Evolutionary conservation across 352 stramenopile genomes (phyloP), one percentile per base, ranked within the genome.

Genomic region (Phytophthora litchii): DNA sequence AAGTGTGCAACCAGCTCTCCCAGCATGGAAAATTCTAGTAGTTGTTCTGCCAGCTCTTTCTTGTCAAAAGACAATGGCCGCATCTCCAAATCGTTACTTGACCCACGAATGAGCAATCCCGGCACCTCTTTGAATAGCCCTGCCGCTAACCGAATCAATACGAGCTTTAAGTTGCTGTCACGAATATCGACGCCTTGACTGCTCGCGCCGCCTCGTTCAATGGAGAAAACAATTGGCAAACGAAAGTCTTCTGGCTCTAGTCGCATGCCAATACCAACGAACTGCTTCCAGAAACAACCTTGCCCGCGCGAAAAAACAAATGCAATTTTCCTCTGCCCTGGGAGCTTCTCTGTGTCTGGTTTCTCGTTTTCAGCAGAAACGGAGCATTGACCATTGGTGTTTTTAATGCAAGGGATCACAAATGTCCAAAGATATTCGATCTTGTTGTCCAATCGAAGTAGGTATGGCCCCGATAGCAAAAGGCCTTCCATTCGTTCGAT

Each of bases 391-490:
- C 52, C 55, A 31, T 25, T 27, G 19, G 8, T 31, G 1, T 20
- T 58, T 31, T 61, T 75, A 25, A 84, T 42, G 4, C 63, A 66
- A 17, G 68, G 69, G 14, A 87, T 78, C n/a, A 81, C 61, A 16
- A 72, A 67, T 7, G 41, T 20, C 49, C 55, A 32, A 34, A 87
- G 49, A 50, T 86, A 87, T 10, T 80, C 60, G 8, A 89, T 66
- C 38, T 89, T 91, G 64, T 83, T 86, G 55, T 91, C 82, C 27
- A 89, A 57, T 3, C 82, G 82, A 50, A 91, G 55, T 36, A 91
- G 36, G 29, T 72, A 83, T 12, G 68, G 67, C 13, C 74, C 78
- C 12, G 71, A 76, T 5, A 77, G 35, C 12, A 87, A 52, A 40
- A 91, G 57, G 3, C 71, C 72, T 51, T 85, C 72, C 59, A 89